Percentiles rank a stretch among this genome's conserved stretches.
These are phyloP conservation scores for Grifola frondosa DNA, from an alignment of 1,284 basidiomycete species.

Conservation along the genomic window DNA sequence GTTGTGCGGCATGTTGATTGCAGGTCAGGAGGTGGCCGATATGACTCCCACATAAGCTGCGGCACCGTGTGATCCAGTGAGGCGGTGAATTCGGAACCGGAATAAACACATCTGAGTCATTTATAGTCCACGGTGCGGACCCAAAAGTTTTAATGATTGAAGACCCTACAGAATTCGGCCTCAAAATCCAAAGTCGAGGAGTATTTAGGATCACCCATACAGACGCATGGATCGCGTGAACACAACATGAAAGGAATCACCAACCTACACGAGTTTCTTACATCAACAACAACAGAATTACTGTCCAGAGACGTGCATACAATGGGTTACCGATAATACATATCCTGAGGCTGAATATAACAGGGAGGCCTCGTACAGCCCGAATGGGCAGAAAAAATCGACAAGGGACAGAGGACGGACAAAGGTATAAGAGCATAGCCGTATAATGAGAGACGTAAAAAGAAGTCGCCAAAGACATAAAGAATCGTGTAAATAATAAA, in stretches of 20 bases:
- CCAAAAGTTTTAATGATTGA: too few species aligned
- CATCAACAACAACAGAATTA: conserved; percentile 11
- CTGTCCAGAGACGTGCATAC: conserved; percentile 12
- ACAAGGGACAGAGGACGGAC: not conserved
- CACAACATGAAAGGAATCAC: not conserved
- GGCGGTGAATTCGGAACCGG: too few species aligned
- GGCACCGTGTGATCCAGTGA: too few species aligned
- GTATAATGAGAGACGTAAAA: conserved; percentile 1
- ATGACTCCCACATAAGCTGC: too few species aligned
- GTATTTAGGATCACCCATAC: too few species aligned
- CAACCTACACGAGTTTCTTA: not conserved
- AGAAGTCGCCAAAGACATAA: conserved; percentile 8
- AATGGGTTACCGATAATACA: conserved; percentile 10
- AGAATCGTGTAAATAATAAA: conserved; percentile 16
- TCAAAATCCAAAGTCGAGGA: too few species aligned
- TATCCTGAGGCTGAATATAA: conserved; percentile 4
- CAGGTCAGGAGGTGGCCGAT: too few species aligned
- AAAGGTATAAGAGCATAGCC: conserved; percentile 6
- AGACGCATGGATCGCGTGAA: too few species aligned
- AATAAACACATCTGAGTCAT: too few species aligned
- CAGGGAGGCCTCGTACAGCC: conserved; percentile 1
- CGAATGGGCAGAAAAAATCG: conserved; percentile 3
- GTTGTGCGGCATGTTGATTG: too few species aligned
- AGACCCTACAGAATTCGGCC: too few species aligned
- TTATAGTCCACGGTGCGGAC: too few species aligned